Conservation (phyloP, 352 stramenopile genomes). For the Pythium oligandrum region DNA sequence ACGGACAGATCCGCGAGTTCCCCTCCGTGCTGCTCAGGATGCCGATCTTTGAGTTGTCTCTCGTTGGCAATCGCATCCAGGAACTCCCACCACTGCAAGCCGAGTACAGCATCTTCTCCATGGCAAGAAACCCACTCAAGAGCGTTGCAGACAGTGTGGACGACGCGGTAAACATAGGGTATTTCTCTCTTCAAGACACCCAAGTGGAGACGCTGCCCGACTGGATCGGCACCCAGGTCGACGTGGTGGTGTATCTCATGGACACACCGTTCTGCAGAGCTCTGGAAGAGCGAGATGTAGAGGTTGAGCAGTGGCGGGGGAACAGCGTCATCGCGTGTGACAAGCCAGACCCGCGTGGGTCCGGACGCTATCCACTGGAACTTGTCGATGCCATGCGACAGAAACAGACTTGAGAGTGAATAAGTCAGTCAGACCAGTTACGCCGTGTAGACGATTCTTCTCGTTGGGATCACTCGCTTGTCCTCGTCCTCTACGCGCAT, state of each 20-base stretch:
- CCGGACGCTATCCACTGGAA: conserved; percentile 6
- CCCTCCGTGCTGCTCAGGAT: conserved; percentile 7
- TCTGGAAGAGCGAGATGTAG: background rate
- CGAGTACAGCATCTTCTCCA: conserved; percentile 6
- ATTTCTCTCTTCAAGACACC: conserved; percentile 5
- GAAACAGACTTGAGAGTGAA: no score
- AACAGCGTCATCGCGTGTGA: background rate
- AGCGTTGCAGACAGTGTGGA: conserved; percentile 1
- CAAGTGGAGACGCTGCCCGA: background rate
- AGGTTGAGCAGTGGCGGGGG: no score
- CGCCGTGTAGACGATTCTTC: no score
- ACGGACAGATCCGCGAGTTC: conserved; percentile 7
- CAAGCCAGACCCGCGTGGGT: conserved; percentile 1
- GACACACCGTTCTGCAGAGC: background rate
- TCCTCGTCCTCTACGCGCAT: no score
- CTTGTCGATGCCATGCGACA: background rate
- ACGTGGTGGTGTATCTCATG: background rate
- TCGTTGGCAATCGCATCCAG: conserved; percentile 19
- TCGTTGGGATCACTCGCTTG: no score
- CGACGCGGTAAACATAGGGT: background rate
- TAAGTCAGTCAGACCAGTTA: no score
- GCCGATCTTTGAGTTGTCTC: conserved; percentile 11
- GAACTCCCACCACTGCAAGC: background rate
- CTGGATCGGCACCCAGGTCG: conserved; percentile 2
- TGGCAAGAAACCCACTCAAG: conserved; percentile 9